These are phyloP conservation scores for Sisymbrium irio DNA, from an alignment of 345 rosid genomes.

Conservation along the genomic window DNA sequence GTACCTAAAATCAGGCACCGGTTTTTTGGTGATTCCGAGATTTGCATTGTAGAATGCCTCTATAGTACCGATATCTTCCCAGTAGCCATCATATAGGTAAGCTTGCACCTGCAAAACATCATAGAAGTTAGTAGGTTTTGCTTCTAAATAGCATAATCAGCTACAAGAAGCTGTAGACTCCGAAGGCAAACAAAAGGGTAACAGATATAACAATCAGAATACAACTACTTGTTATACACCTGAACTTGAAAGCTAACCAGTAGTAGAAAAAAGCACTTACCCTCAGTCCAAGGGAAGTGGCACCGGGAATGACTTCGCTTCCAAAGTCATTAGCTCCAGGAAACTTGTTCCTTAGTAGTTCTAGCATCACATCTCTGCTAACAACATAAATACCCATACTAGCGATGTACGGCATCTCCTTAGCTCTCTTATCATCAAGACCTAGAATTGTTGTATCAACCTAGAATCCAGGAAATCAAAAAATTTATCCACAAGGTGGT, in stretches of 20 bases:
- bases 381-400: conserved; percentile 99
- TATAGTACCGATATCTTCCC: conserved; percentile 98
- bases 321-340: conserved; percentile 99
- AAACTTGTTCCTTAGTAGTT: conserved; percentile 75
- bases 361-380: conserved; percentile 84
- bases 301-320: conserved; percentile 98
- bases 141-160: not conserved
- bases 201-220: not conserved
- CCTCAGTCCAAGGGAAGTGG: conserved; percentile 83
- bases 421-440: conserved; percentile 88
- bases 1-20: conserved; percentile 92
- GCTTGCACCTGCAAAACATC: conserved; percentile 73
- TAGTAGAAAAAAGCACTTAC: conserved; percentile 37
- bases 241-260: not conserved
- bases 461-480: conserved; percentile 33
- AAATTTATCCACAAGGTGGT: not conserved
- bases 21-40: conserved; percentile 90
- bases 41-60: conserved; percentile 97
- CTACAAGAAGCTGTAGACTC: conserved; percentile 2
- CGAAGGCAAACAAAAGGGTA: not conserved
- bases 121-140: not conserved
- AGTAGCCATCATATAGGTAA: conserved; percentile 91
- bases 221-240: not conserved
- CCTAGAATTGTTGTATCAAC: conserved; percentile 95
- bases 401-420: conserved; percentile 94